Base-by-base conservation (phyloP, 257 asterid species). In the Phtheirospermum japonicum region DNA sequence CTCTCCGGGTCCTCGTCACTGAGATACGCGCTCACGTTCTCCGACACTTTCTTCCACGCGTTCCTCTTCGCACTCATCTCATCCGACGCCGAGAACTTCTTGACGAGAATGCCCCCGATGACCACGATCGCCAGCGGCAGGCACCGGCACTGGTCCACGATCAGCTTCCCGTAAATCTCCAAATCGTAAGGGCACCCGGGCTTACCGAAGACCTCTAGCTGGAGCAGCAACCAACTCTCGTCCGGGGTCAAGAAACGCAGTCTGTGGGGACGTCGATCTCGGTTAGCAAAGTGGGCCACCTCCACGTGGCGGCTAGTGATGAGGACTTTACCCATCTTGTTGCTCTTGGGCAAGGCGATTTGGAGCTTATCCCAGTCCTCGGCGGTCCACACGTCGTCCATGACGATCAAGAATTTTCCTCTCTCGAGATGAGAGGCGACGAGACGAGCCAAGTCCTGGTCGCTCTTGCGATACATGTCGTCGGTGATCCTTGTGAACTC, bases 171-270 rank as follows among this genome's bases (percentile, higher is more conserved):
- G 5, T 14, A 59, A 6, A 11, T 43, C 52, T 64, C 73, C 28
- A 83, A 32, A 18, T 81, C 80, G 1, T 30, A 9, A 19, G 83
- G 86, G 56, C 71, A 76, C 30, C 46, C 52, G 0, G 46, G 67
- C 67, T 40, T 63, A 26, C n/a, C 66, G 19, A 75, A 83, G 11
- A 78, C 84, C 74, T 74, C 83, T 63, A n/a, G 7, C 9, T 68
- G n/a, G 13, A 80, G 76, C 7, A 80, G 65, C 69, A 59, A 42
- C 78, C 76, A 68, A 32, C 83, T 70, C 66, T 82, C 83, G 0
- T 65, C 71, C 7, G n/a, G 28, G 7, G 68, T 70, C 39, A 79
- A 55, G 62, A 71, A 77, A 28, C 78, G 72, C 62, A 79, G 17
- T 1, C 20, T 9, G 48, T 74, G 81, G 34, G 80, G 83, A 8